Base-by-base conservation (phyloP, 2,329 filamentous ascomycete species). In the Arthrobotrys entomopaga region DNA sequence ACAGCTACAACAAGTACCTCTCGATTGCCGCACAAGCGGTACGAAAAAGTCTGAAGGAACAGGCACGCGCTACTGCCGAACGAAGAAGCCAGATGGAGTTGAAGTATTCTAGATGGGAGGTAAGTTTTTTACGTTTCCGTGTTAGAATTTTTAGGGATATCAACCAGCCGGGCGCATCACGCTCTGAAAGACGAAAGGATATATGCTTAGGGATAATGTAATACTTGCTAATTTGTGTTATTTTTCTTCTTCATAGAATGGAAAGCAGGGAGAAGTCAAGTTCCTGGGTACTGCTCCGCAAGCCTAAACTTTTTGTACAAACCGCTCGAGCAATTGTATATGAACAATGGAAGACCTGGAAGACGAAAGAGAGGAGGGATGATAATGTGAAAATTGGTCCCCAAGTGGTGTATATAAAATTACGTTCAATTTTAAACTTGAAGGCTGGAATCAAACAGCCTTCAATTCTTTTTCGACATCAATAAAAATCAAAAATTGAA, bases 1-100 rank as follows among this genome's bases (percentile, higher is more conserved):
- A 74, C 83, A 99, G 95, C 86, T 99, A 99, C 92, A 99, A 99
- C 90, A 95, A 93, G 86, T 98, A 97, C 90, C 90, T 99, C 82
- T 89, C 93, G 82, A 88, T 99, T 85, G 93, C 95, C 81, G 89
- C 93, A 84, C 93, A 93, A 84, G 91, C 92, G 82, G 91, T 99
- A 83, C 95, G 96, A 86, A 91, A 92, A 83, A 96, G 93, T 83
- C 87, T 99, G 83, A 97, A 98, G 88, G 95, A 99, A 82, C 92
- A 95, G 71, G 90, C 93, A 86, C 89, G 95, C 85, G 83, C 97
- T 79, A 83, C 83, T 79, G 93, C 93, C 78, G 95, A 98, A 88
- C 90, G 92, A 82, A 89, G 95, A 82, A 93, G 93, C 81, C 88
- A 93, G 84, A 90, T 90, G 84, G 94, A 98, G 65, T 84, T 99